Percentiles rank a stretch among this genome's conserved stretches.
Evolutionary conservation across 768 basidiomycete species (phyloP).

Genomic region (Mrakia gelida): DNA sequence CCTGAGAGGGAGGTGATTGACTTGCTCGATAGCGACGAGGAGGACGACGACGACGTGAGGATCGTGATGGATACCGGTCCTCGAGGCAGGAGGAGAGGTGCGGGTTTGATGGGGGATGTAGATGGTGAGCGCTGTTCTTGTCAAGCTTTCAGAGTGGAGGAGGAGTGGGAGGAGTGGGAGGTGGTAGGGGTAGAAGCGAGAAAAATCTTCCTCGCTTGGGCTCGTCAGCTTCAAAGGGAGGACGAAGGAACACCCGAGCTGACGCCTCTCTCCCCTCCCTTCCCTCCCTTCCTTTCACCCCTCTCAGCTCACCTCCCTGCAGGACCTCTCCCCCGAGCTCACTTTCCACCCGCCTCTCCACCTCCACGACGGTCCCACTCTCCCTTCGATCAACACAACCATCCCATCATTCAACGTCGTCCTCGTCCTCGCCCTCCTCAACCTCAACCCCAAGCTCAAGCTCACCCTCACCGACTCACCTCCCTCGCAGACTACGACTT

Average conservation of each 20-base stretch:
- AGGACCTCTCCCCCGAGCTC: background rate
- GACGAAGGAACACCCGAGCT: background rate
- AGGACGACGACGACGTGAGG: background rate
- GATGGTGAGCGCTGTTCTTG: background rate
- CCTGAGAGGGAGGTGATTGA: background rate
- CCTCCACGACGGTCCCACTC: conserved; percentile 9
- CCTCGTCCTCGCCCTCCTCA: background rate
- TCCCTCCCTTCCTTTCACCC: background rate
- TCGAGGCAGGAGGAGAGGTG: background rate
- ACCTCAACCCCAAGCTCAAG: background rate
- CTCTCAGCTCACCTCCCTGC: background rate
- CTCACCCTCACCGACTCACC: background rate
- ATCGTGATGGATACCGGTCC: background rate
- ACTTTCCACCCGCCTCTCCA: background rate
- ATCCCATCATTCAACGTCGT: background rate
- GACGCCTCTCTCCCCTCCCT: background rate
- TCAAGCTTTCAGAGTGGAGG: too few relatives aligned
- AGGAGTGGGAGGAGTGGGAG: too few relatives aligned
- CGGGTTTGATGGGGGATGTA: background rate
- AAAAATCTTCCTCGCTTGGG: background rate
- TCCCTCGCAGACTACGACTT: background rate
- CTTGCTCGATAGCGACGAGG: background rate
- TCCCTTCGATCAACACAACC: background rate
- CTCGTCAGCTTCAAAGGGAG: background rate
- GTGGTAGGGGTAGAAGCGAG: too few relatives aligned